phyloP scores from a whole-genome alignment of 75 land plant species.

The Pinus tabuliformis region DNA sequence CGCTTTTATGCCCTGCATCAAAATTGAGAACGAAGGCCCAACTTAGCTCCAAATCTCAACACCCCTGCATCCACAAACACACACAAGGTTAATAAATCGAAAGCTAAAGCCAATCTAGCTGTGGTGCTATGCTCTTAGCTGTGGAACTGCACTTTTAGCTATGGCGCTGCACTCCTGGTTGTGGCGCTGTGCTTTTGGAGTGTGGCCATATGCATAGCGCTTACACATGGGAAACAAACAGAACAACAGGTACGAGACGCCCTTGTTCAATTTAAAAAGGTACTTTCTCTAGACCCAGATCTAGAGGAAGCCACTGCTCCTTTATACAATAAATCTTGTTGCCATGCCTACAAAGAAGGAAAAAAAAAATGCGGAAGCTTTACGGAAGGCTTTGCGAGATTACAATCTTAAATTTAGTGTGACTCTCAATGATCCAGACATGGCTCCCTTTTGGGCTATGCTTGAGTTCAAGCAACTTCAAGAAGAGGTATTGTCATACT shows the following conservation, averaged over 20 bases:
- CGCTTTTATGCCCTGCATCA: no score
- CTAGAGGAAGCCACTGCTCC: constrained; percentile 84
- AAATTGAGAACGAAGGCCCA: no score
- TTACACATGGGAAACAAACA: no score
- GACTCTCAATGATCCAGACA: constrained; percentile 91
- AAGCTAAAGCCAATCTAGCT: no score
- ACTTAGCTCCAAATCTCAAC: no score
- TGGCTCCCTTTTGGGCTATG: constrained; percentile 86
- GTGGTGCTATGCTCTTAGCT: no score
- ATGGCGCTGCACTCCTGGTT: no score
- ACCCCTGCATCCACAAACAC: no score
- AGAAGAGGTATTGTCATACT: constrained; percentile 87
- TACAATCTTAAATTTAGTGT: constrained; percentile 89
- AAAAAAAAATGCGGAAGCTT: constrained; percentile 67
- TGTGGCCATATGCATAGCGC: no score
- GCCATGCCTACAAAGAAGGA: constrained; percentile 91
- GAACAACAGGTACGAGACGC: constrained; percentile 85
- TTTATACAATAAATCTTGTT: constrained; percentile 94
- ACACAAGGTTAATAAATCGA: no score
- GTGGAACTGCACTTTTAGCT: no score
- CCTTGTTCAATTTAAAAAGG: constrained; percentile 77
- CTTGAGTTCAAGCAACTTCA: constrained; percentile 87
- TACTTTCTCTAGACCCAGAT: constrained; percentile 72
- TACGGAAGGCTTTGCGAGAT: constrained; percentile 79
- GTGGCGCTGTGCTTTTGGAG: no score